A percentile compares a stretch with the other conserved stretches of the same genome.
Evolutionary conservation across 2,329 filamentous ascomycete species (phyloP).

Genomic region (Alternaria brassicae): DNA sequence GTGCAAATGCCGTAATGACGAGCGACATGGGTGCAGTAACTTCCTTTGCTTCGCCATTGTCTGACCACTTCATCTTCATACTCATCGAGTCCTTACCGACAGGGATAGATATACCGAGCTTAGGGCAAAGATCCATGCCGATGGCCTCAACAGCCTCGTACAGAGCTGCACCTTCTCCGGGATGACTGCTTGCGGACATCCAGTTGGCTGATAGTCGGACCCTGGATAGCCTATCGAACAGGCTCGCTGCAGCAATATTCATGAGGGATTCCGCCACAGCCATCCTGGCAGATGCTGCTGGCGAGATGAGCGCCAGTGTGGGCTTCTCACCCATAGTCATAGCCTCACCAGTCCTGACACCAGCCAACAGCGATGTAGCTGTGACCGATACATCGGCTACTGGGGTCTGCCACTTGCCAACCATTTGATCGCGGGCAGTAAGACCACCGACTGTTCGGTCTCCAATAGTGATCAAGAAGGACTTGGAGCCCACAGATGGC

Average conservation of each 20-base stretch:
- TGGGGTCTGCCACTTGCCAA: constrained; percentile 93
- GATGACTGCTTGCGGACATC: constrained; percentile 97
- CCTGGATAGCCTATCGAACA: constrained; percentile 74
- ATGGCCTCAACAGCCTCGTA: constrained; percentile 95
- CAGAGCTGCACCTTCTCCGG: constrained; percentile 87
- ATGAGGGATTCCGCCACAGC: constrained; percentile 91
- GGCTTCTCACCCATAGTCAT: constrained; percentile 98
- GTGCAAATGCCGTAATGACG: constrained; percentile 87
- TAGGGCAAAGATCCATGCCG: constrained; percentile 88
- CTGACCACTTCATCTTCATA: constrained; percentile 94
- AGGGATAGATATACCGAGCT: constrained; percentile 90
- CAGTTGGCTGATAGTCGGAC: constrained; percentile 95
- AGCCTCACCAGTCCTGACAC: constrained; percentile 84
- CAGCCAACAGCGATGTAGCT: constrained; percentile 76
- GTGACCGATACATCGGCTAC: constrained; percentile 95
- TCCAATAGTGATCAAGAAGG: constrained; percentile 95
- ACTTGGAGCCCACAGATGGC: constrained; percentile 94
- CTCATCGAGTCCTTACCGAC: constrained; percentile 98
- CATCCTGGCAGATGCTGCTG: constrained; percentile 92
- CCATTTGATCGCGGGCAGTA: constrained; percentile 90
- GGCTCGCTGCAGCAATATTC: constrained; percentile 85
- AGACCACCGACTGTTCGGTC: constrained; percentile 92
- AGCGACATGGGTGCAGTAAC: constrained; percentile 92
- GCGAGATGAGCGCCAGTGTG: constrained; percentile 84
- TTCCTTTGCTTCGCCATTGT: constrained; percentile 72